These are phyloP conservation scores for Paraleonurus japonicus DNA, from an alignment of 257 asterid genomes.

Conservation along the genomic window DNA sequence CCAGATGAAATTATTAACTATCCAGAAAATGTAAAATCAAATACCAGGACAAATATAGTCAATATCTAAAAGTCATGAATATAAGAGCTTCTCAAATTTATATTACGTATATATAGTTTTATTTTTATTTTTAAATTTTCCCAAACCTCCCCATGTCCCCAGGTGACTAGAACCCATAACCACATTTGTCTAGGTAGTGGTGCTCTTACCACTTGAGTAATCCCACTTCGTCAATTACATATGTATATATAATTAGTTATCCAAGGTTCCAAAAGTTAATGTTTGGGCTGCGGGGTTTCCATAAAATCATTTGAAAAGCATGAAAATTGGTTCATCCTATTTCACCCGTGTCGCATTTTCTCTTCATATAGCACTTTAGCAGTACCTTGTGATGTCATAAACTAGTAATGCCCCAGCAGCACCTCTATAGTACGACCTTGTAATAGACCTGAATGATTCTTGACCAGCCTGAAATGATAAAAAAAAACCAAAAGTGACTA, in stretches of 20 bases:
- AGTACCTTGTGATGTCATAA: constrained; percentile 86
- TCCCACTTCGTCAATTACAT: too few relatives aligned
- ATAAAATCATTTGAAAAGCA: constrained; percentile 1
- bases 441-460: constrained; percentile 77
- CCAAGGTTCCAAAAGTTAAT: neutral
- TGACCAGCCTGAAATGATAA: constrained; percentile 68
- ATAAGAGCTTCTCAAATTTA: neutral
- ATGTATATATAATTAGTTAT: neutral
- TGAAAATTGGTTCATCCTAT: constrained; percentile 1
- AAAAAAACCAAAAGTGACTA: neutral
- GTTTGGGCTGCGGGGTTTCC: neutral
- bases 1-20: neutral
- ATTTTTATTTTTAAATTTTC: too few relatives aligned
- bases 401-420: constrained; percentile 88
- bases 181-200: too few relatives aligned
- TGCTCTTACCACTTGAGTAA: too few relatives aligned
- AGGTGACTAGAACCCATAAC: too few relatives aligned
- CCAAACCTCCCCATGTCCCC: too few relatives aligned
- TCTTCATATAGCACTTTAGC: constrained; percentile 10
- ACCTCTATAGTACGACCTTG: constrained; percentile 80
- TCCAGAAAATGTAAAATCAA: neutral
- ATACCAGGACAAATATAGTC: neutral
- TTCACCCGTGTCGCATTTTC: neutral
- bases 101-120: neutral
- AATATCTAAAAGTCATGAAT: neutral